These are phyloP conservation scores for Basidioascus undulatus DNA, from an alignment of 768 basidiomycete genomes.

Conservation along the genomic window DNA sequence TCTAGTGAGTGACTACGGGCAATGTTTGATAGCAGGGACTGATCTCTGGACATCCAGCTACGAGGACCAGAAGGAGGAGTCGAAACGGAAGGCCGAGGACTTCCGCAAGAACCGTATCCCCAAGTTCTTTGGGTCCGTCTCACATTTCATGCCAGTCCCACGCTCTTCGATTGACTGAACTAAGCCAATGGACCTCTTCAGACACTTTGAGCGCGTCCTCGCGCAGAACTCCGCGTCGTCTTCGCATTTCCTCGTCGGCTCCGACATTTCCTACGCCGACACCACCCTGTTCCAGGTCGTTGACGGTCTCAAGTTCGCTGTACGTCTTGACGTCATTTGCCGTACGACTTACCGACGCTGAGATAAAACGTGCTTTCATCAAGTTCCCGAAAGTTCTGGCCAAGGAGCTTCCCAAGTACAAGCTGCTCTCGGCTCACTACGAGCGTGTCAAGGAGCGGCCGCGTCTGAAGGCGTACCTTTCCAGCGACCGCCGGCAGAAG, in stretches of 20 bases:
- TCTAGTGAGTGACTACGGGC: too few species aligned
- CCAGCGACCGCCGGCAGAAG: conserved; percentile 5
- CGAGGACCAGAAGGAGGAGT: conserved; percentile 25
- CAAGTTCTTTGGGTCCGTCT: conserved; percentile 22
- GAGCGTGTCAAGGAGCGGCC: conserved; percentile 18
- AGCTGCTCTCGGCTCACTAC: conserved; percentile 17
- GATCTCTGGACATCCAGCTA: too few species aligned
- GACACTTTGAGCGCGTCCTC: conserved; percentile 20
- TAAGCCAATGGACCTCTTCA: too few species aligned
- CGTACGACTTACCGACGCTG: too few species aligned
- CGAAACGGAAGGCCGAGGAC: conserved; percentile 17
- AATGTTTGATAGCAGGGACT: too few species aligned
- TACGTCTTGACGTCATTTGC: background rate
- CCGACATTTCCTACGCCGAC: conserved; percentile 22
- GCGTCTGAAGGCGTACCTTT: conserved; percentile 8
- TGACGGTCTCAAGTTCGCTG: conserved; percentile 14
- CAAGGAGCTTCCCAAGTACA: conserved; percentile 13
- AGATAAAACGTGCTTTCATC: conserved; percentile 21
- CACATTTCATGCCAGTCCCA: too few species aligned
- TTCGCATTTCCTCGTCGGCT: conserved; percentile 15
- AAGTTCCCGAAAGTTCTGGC: conserved; percentile 16
- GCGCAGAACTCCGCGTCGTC: conserved; percentile 7
- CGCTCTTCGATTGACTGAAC: too few species aligned
- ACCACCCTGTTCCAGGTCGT: conserved; percentile 23
- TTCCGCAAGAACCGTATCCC: conserved; percentile 21